Base-by-base conservation (phyloP, 73 alveolate genomes). In the Tetrahymena malaccensis region DNA sequence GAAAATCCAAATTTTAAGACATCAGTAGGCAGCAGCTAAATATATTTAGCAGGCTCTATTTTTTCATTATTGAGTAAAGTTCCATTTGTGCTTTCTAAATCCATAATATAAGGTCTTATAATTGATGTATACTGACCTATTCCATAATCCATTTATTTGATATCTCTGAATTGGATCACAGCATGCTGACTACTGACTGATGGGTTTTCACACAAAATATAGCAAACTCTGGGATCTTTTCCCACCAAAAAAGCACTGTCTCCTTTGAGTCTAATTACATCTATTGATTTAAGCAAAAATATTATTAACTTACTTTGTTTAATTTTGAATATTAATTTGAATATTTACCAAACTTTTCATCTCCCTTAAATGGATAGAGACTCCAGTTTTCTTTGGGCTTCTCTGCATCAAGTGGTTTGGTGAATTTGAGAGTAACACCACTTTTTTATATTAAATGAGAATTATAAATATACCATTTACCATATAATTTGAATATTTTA, bases 41-140 rank as follows among this genome's bases (percentile, higher is more conserved):
- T 97, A 94, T 98, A 99, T 85, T 99, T 96, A 7, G 99, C 99
- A 43, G 98, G 97, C 37, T 99, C 99, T 21, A 99, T 96, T 96
- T 97, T 94, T 94, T 97, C 98, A 3, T 99, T 99, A 94, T 99
- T 98, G 95, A 98, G 96, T 43, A 55, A 96, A 34, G 99, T 99
- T 84, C 99, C 99, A 95, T 99, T 98, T 21, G 99, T 98, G 85
- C 99, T 98, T 95, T 99, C 99, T 94, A 99, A 96, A 96, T 99
- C 99, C 98, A 99, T 98, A 57, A 98, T 89, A 96, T 99, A 99
- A 11, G 99, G 99, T 93, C 95, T 95, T 8, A 98, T 96, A 83
- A 96, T 96, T 44, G 95, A 40, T n/a, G 94, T 84, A 7, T 85
- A 93, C 94, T 96, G 96, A 50, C 97, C 97, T 3, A 70, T 22